Evolutionary conservation across 495 filamentous ascomycete species (phyloP).

Genomic region (Neurospora sp.): DNA sequence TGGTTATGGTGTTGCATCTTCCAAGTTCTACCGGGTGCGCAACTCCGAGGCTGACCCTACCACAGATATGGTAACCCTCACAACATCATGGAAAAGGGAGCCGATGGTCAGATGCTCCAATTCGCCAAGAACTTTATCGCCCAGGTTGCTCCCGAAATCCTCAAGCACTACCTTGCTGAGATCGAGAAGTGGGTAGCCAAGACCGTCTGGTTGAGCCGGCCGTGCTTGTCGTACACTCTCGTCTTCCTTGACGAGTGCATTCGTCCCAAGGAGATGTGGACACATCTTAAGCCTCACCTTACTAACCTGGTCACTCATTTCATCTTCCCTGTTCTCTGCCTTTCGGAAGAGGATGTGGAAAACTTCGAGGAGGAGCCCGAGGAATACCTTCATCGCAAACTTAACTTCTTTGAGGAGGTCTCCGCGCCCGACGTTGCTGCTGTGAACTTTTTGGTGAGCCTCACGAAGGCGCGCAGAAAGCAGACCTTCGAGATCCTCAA

Average conservation of each 20-base stretch:
- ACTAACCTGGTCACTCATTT: constrained; percentile 86
- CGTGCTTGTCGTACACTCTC: constrained; percentile 82
- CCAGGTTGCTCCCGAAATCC: constrained; percentile 88
- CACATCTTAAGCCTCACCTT: constrained; percentile 84
- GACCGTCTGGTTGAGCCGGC: constrained; percentile 88
- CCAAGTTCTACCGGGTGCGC: neutral
- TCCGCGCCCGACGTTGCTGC: constrained; percentile 93
- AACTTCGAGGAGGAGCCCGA: constrained; percentile 88
- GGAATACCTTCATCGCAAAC: constrained; percentile 91
- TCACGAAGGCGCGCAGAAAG: constrained; percentile 91
- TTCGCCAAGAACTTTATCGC: constrained; percentile 84
- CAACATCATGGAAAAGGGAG: constrained; percentile 49
- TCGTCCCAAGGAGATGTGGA: constrained; percentile 95
- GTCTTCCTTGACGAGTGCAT: constrained; percentile 95
- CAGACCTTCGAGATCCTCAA: constrained; percentile 88
- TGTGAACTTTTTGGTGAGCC: constrained; percentile 87
- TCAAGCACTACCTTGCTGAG: constrained; percentile 84
- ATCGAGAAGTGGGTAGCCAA: constrained; percentile 96
- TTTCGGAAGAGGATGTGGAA: constrained; percentile 86
- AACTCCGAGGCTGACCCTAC: constrained; percentile 13
- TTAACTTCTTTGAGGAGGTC: constrained; percentile 97
- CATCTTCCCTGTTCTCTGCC: constrained; percentile 89
- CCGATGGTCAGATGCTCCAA: constrained; percentile 56
- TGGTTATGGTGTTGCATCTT: neutral
- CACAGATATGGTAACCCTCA: constrained; percentile 79